Base-by-base conservation (phyloP, 2,329 filamentous ascomycete genomes). In the Aspergillus phoenicis region DNA sequence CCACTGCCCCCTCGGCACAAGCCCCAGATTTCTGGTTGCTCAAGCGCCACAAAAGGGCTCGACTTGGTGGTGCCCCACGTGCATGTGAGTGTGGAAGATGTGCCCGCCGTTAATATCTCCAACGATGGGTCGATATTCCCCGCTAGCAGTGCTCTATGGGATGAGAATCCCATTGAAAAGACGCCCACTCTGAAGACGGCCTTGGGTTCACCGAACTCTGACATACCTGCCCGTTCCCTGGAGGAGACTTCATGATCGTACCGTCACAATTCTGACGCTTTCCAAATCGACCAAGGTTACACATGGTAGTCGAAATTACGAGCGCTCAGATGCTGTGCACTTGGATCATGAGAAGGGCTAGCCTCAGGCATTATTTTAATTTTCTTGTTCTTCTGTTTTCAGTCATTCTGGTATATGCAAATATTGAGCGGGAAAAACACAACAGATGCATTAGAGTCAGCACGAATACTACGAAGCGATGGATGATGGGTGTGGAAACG, bases 31-130 rank as follows among this genome's bases (percentile, higher is more conserved):
- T 71, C 72, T 11, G 68, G 68, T 52, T 68, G 70, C 57, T 62
- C 69, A 5, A 70, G 67, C 33, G 67, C 65, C 26, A 66, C 66
- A 28, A 76, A 76, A 64, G 73, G 76, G 10, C 69, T 78, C 8
- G 75, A 78, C 30, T 68, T 80, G 22, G 77, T 80, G 11, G 73
- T 78, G 13, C 78, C 78, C 24, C 77, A 78, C 47, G 65, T 78
- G n/a, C 56, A 57, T 3, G 60, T 62, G 10, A 62, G 58, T 2
- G 55, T 52, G 5, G 61, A 60, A 24, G 65, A 68, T 20, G 62
- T 52, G 30, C 59, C 64, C 4, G 57, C 63, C 5, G 53, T 68
- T 13, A 64, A 68, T 17, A 52, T 69, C 17, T 60, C 62, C 22
- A 67, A 71, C 22, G 61, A 63, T 8, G 71, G 68, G 10, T 72